A percentile compares a stretch with the other conserved stretches of the same genome.
These are phyloP conservation scores for Ceratobasidium sp. DNA, from an alignment of 1,284 basidiomycete species.

Conservation along the genomic window DNA sequence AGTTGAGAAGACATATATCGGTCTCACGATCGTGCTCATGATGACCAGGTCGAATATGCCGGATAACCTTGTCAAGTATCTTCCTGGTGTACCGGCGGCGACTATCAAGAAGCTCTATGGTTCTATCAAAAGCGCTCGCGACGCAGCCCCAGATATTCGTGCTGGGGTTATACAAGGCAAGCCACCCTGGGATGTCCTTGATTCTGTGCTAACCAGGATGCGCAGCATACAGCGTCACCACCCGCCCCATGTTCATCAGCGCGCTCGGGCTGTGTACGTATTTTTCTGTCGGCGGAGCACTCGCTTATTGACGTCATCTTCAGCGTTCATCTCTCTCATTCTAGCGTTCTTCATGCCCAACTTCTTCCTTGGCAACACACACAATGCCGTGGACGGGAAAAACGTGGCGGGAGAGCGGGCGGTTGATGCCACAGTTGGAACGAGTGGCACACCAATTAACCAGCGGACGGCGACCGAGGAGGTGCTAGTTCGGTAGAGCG, in stretches of 20 bases:
- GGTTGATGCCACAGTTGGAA: conserved; percentile 43
- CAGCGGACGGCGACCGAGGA: conserved; percentile 13
- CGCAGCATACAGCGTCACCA: conserved; percentile 35
- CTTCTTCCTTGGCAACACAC: conserved; percentile 54
- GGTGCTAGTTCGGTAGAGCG: conserved; percentile 1
- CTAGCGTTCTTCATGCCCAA: conserved; percentile 53
- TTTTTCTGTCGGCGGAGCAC: neutral
- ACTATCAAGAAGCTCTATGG: conserved; percentile 48
- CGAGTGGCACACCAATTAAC: conserved; percentile 15
- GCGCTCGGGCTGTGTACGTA: conserved; percentile 35
- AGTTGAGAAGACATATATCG: conserved; percentile 3
- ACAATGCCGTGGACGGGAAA: conserved; percentile 56
- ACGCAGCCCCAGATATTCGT: conserved; percentile 50
- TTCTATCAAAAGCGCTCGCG: conserved; percentile 50
- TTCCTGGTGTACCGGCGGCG: conserved; percentile 38
- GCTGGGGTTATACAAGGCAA: conserved; percentile 50
- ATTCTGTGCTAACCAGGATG: conserved; percentile 22
- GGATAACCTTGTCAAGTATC: conserved; percentile 40
- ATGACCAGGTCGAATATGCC: conserved; percentile 40
- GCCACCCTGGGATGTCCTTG: neutral
- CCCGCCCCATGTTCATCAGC: conserved; percentile 40
- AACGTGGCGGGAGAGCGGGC: conserved; percentile 48
- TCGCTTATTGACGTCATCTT: neutral
- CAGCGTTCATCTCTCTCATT: conserved; percentile 42
- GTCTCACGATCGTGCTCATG: neutral